Percentiles rank a stretch among this genome's conserved stretches.
Evolutionary conservation across 2,329 filamentous ascomycete species (phyloP).

Genomic region (Elsinoe fawcettii): DNA sequence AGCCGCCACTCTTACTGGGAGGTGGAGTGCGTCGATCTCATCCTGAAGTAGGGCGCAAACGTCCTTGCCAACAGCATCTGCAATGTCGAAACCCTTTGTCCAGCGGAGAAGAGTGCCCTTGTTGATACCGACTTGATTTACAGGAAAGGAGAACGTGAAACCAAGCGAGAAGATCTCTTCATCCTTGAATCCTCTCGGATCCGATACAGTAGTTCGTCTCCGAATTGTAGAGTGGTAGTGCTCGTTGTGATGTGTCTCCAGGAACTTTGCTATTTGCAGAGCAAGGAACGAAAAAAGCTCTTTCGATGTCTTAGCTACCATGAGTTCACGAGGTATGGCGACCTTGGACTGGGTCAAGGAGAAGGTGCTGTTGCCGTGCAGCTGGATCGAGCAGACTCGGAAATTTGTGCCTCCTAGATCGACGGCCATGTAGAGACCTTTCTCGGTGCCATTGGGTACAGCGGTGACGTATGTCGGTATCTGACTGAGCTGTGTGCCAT

Average conservation of each 20-base stretch:
- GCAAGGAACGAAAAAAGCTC: slow-evolving; percentile 91
- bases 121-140: slow-evolving; percentile 90
- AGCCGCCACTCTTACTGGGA: slow-evolving; percentile 91
- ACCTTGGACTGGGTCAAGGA: slow-evolving; percentile 89
- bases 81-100: slow-evolving; percentile 98
- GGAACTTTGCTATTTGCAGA: slow-evolving; percentile 82
- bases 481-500: slow-evolving; percentile 79
- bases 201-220: slow-evolving; percentile 54
- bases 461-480: slow-evolving; percentile 95
- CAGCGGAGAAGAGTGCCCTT: slow-evolving; percentile 89
- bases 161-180: slow-evolving; percentile 84
- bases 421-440: slow-evolving; percentile 94
- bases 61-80: slow-evolving; percentile 89
- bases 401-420: slow-evolving; percentile 99
- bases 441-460: slow-evolving; percentile 94
- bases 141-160: slow-evolving; percentile 98
- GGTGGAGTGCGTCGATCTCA: slow-evolving; percentile 76
- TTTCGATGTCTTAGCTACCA: slow-evolving; percentile 77
- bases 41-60: slow-evolving; percentile 82
- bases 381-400: slow-evolving; percentile 86
- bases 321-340: slow-evolving; percentile 79
- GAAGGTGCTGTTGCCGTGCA: slow-evolving; percentile 93
- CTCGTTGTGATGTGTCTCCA: slow-evolving; percentile 78
- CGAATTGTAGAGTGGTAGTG: slow-evolving; percentile 62
- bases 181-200: slow-evolving; percentile 53